A percentile compares a stretch with the other conserved stretches of the same genome.
These are phyloP conservation scores for Discostella stelligera DNA, from an alignment of 352 stramenopile genomes.

Conservation along the genomic window DNA sequence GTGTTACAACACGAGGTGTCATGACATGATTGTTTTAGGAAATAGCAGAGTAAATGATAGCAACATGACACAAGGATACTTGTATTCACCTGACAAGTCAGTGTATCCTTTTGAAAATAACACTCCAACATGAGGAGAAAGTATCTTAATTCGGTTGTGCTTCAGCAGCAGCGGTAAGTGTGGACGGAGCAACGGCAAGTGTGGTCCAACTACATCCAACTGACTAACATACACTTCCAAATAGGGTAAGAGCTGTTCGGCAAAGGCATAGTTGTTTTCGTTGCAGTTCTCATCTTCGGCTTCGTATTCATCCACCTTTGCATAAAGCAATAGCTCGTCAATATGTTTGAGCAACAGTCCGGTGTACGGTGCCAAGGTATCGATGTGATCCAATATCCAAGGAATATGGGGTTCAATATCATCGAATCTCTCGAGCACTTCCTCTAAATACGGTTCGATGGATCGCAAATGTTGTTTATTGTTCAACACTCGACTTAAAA, in stretches of 20 bases:
- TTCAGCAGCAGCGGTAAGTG: slow-evolving; percentile 62
- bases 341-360: slow-evolving; percentile 70
- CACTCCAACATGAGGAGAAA: slow-evolving; percentile 62
- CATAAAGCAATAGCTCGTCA: slow-evolving; percentile 72
- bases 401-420: slow-evolving; percentile 74
- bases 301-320: slow-evolving; percentile 49
- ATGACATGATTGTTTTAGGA: neutral
- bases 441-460: slow-evolving; percentile 68
- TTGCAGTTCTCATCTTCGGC: slow-evolving; percentile 23
- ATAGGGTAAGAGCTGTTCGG: slow-evolving; percentile 67
- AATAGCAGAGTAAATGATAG: neutral
- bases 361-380: slow-evolving; percentile 67
- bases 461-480: slow-evolving; percentile 63
- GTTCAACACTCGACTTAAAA: slow-evolving; percentile 62
- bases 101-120: slow-evolving; percentile 59
- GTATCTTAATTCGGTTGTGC: slow-evolving; percentile 64
- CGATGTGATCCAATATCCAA: slow-evolving; percentile 77
- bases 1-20: neutral
- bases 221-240: slow-evolving; percentile 64
- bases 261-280: slow-evolving; percentile 57
- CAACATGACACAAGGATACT: slow-evolving; percentile 1
- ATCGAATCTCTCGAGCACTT: slow-evolving; percentile 69
- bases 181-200: slow-evolving; percentile 67
- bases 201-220: slow-evolving; percentile 63
- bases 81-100: slow-evolving; percentile 52